phyloP scores from a whole-genome alignment of 2,329 filamentous ascomycete species.

The Fusarium mangiferae region DNA sequence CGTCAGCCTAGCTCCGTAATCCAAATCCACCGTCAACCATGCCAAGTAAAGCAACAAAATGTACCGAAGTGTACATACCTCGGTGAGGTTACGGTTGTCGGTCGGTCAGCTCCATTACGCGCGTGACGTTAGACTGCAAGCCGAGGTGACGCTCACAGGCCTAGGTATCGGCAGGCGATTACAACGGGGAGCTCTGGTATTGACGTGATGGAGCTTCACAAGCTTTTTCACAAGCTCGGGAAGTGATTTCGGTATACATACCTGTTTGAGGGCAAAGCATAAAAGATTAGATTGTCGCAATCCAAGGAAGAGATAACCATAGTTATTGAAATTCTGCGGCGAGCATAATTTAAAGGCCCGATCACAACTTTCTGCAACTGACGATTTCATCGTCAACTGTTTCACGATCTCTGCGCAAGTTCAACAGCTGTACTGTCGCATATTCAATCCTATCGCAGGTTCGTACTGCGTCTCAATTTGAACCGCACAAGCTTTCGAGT shows the following conservation, averaged over 20 bases:
- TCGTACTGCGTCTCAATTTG: neutral
- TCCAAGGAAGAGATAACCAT: constrained; percentile 1
- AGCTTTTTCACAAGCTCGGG: constrained; percentile 37
- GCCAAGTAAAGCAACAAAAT: constrained; percentile 16
- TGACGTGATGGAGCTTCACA: constrained; percentile 31
- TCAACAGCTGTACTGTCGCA: constrained; percentile 4
- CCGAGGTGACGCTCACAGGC: constrained; percentile 24
- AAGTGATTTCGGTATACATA: constrained; percentile 24
- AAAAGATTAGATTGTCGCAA: constrained; percentile 28
- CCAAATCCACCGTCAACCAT: constrained; percentile 9
- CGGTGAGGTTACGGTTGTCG: constrained; percentile 25
- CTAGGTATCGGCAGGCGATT: constrained; percentile 9
- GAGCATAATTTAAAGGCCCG: constrained; percentile 16
- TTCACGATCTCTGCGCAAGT: constrained; percentile 2
- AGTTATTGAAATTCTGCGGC: constrained; percentile 1
- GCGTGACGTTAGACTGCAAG: constrained; percentile 30
- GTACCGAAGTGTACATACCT: constrained; percentile 32
- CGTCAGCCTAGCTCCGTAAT: constrained; percentile 29
- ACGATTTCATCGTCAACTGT: constrained; percentile 7
- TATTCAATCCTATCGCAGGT: neutral
- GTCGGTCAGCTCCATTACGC: constrained; percentile 30
- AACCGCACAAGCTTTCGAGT: constrained; percentile 3
- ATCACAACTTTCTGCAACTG: constrained; percentile 5
- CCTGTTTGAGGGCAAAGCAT: constrained; percentile 24
- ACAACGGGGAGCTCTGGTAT: constrained; percentile 17